Base-by-base conservation (phyloP, 2,329 filamentous ascomycete species). In the Aureobasidium sp. region DNA sequence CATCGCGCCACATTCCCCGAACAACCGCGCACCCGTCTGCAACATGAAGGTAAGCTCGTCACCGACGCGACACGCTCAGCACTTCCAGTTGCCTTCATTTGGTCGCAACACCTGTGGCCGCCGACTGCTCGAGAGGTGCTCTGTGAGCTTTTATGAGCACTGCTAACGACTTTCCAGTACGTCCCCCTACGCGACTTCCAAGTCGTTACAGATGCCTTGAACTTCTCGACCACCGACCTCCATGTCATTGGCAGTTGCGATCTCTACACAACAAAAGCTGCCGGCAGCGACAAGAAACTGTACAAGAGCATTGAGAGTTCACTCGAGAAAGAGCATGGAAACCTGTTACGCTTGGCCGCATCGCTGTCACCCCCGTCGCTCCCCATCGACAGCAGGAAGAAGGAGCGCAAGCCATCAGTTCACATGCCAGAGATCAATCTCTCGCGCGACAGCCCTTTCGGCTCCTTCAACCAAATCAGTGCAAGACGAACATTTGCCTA, bases 221-320 rank as follows among this genome's bases (percentile, higher is more conserved):
- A 96, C 74, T 97, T 97, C 80, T 90, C 94, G 70, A 97, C 93
- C 0, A 86, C 89, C 57, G 93, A 97, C 73, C 92, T 91, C 72
- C 90, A 93, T 68, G 89, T 99, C 64, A 88, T 91, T 31, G 94
- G 94, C 69, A 90, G 90, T 67, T 97, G 93, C 81, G 94, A 99
- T 75, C 83, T 97, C 20, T 99, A 97, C 80, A 97, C 93, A 11
- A 97, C 92, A 29, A 99, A 99, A 77, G 92, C 94, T 34, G 91
- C 93, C 61, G 91, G 92, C 49, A 87, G 88, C 66, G 94, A 99
- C 74, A 97, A 97, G 83, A 97, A 97, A 73, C 81, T 99, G 9
- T 97, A 97, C 81, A 95, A 92, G 77, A 90, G 88, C 72, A 97
- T 99, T 72, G 92, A 97, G 73, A 86, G 89, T 71, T 91, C 90